Evolutionary conservation across 768 basidiomycete species (phyloP), one percentile per base, ranked within the genome.

Genomic region (Crepidotus variabilis): DNA sequence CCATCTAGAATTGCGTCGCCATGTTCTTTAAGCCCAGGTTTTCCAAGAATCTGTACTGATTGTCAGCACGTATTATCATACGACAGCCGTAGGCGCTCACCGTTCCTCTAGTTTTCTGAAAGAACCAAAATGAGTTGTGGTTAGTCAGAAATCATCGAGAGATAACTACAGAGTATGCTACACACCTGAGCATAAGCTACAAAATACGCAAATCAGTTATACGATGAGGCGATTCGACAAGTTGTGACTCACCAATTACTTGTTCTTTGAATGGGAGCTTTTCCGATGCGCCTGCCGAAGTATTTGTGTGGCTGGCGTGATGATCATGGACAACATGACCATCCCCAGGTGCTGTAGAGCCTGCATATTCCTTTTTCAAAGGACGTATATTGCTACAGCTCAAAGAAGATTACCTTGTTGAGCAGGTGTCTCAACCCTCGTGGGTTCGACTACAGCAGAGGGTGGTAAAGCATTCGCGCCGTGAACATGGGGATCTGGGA

Each of bases 241-340:
- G 43, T 10, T 28, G n/a, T 2, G 1, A 60, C 75, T 22, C 57
- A 82, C 84, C 84, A 47, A 84, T 77, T 7, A 84, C 80, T 56
- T 73, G 76, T 47, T 86, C 83, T 65, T 83, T 85, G 71, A 85
- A 86, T 13, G 83, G 74, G 28, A 79, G 74, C 28, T 28, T 51
- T 73, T 68, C 32, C 54, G 67, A 50, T n/a, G 51, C 55, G 43
- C 28, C 28, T 51, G 24, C 43, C 32, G 18, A 51, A 57, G 21
- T 33, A 60, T 47, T 51, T 47, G 54, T 36, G 39, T 50, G 35
- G n/a, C 20, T 18, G 16, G 47, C 65, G 39, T 51, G 46, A n/a
- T 57, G n/a, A 33, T 33, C 43, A 55, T 63, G 71, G 2, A 74
- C 68, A 35, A 69, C 66, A 1, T 54, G 47, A 18, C 74, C 75